Conservation (phyloP, 2,329 filamentous ascomycete species). For the Botrytis elliptica region DNA sequence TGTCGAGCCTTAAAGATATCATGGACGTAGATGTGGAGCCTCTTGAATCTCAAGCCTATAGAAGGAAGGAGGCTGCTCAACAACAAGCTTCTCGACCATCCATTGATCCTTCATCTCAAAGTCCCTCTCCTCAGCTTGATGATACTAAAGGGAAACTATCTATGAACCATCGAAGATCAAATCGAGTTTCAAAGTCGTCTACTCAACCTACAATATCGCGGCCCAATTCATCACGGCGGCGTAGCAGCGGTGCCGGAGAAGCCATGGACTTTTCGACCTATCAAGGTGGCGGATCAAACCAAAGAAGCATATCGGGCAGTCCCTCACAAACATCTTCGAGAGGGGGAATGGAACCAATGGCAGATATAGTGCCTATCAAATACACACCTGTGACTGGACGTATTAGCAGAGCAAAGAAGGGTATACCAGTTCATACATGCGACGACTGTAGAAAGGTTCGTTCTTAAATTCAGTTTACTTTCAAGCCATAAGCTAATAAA, state of each 20-base stretch:
- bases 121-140: conserved; percentile 29
- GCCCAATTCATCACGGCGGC: conserved; percentile 27
- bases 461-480: neutral
- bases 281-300: conserved; percentile 30
- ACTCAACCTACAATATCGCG: conserved; percentile 26
- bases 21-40: conserved; percentile 42
- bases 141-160: conserved; percentile 30
- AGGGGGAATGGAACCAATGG: conserved; percentile 29
- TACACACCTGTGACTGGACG: conserved; percentile 41
- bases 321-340: conserved; percentile 32
- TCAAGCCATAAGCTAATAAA: conserved; percentile 24
- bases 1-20: conserved; percentile 41
- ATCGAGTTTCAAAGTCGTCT: conserved; percentile 31
- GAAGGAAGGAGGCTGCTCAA: conserved; percentile 37
- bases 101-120: conserved; percentile 29
- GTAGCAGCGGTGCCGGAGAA: conserved; percentile 33
- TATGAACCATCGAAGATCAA: conserved; percentile 35
- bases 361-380: conserved; percentile 36
- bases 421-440: conserved; percentile 40
- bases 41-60: conserved; percentile 39
- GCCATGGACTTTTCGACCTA: conserved; percentile 34
- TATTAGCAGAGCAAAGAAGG: conserved; percentile 40
- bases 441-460: conserved; percentile 37
- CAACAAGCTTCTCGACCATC: conserved; percentile 33
- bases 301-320: conserved; percentile 30